Conservation (phyloP, 495 filamentous ascomycete genomes). For the Hypoxylon lenormandii region DNA sequence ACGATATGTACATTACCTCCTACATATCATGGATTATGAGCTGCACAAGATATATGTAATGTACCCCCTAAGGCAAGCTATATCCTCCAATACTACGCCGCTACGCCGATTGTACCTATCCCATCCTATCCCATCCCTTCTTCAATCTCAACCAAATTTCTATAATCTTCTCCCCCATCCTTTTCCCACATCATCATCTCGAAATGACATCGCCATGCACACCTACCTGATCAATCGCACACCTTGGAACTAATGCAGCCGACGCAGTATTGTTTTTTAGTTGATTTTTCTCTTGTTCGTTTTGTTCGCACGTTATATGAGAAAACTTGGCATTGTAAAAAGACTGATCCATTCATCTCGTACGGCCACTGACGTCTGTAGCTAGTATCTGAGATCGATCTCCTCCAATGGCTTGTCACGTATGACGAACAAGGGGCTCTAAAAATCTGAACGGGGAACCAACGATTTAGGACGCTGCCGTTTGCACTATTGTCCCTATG, state of each 20-base stretch:
- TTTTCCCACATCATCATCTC: conserved; percentile 10
- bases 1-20: background rate
- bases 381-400: conserved; percentile 40
- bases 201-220: conserved; percentile 27
- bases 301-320: conserved; percentile 12
- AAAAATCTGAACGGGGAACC: conserved; percentile 36
- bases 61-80: background rate
- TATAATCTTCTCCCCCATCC: background rate
- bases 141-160: background rate
- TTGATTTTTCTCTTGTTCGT: too few species aligned
- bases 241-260: conserved; percentile 26
- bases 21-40: background rate
- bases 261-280: background rate
- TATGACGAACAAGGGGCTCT: conserved; percentile 45
- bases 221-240: conserved; percentile 22
- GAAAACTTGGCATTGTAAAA: conserved; percentile 16
- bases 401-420: conserved; percentile 46
- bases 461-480: conserved; percentile 43
- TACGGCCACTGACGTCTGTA: conserved; percentile 37
- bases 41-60: conserved; percentile 1
- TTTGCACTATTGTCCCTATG: conserved; percentile 46
- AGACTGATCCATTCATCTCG: conserved; percentile 26
- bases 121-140: background rate
- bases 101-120: background rate
- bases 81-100: conserved; percentile 2